Percentiles rank a stretch among this genome's conserved stretches.
Evolutionary conservation across 2,329 filamentous ascomycete genomes (phyloP).

Genomic region (Microsporum ferrugineum): DNA sequence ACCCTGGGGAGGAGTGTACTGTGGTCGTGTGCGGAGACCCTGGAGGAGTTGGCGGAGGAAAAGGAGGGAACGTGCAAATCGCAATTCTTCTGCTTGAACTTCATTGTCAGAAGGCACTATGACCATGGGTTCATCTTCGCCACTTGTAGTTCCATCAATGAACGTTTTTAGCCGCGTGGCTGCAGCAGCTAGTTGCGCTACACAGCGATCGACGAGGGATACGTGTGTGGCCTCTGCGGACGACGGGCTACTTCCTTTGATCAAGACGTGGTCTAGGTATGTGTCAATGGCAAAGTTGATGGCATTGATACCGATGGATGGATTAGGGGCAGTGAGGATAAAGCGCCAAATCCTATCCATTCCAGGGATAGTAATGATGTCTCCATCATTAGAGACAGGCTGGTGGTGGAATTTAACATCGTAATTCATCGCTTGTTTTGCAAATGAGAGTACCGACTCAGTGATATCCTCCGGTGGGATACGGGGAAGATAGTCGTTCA

Average conservation of each 20-base stretch:
- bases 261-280: constrained; percentile 49
- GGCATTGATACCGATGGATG: constrained; percentile 55
- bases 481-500: constrained; percentile 32
- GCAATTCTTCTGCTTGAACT: constrained; percentile 44
- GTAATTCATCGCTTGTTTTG: constrained; percentile 32
- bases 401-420: constrained; percentile 48
- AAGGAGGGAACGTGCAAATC: constrained; percentile 57
- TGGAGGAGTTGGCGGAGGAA: constrained; percentile 58
- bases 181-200: constrained; percentile 55
- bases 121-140: constrained; percentile 44
- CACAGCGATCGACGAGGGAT: constrained; percentile 59
- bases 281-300: constrained; percentile 61
- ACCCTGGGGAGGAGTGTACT: constrained; percentile 51
- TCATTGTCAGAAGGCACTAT: constrained; percentile 41
- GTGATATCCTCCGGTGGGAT: constrained; percentile 31
- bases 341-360: constrained; percentile 74
- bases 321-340: constrained; percentile 55
- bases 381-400: constrained; percentile 31
- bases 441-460: constrained; percentile 32
- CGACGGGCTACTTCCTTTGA: constrained; percentile 32
- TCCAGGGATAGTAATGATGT: constrained; percentile 37
- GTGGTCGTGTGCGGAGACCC: constrained; percentile 39
- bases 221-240: constrained; percentile 52
- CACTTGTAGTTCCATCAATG: constrained; percentile 33
- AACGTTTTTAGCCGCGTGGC: constrained; percentile 47